These are phyloP conservation scores for Phylloporus sp. DNA, from an alignment of 768 basidiomycete genomes.

Conservation along the genomic window DNA sequence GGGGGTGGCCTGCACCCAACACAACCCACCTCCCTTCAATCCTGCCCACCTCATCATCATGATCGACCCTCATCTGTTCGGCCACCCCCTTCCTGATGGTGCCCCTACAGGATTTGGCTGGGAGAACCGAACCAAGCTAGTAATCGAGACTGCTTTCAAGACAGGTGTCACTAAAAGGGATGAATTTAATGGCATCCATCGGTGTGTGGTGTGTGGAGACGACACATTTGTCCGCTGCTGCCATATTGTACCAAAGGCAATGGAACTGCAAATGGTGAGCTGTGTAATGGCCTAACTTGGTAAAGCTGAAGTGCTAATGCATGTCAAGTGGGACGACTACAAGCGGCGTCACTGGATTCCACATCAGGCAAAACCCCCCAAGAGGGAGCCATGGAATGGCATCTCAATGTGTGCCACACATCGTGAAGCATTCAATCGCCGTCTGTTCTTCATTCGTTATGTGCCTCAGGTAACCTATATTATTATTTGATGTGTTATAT, in stretches of 20 bases:
- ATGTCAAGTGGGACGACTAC: neutral
- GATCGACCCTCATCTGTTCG: too few relatives aligned
- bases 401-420: neutral
- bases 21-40: too few relatives aligned
- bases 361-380: neutral
- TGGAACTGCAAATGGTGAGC: neutral
- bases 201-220: neutral
- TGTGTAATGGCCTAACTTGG: neutral
- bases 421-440: fast-evolving
- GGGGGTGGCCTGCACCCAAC: too few relatives aligned
- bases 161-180: neutral
- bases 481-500: too few relatives aligned
- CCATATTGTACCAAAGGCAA: neutral
- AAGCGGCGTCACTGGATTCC: neutral
- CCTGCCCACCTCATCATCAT: too few relatives aligned
- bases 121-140: neutral
- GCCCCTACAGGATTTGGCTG: neutral
- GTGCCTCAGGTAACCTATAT: neutral
- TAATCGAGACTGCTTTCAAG: neutral
- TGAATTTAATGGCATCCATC: neutral
- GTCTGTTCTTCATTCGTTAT: neutral
- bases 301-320: neutral
- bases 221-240: neutral
- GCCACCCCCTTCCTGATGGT: too few relatives aligned
- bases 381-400: neutral